These are phyloP conservation scores for Apiotrichum brassicae DNA, from an alignment of 1,284 basidiomycete species.

Conservation along the genomic window DNA sequence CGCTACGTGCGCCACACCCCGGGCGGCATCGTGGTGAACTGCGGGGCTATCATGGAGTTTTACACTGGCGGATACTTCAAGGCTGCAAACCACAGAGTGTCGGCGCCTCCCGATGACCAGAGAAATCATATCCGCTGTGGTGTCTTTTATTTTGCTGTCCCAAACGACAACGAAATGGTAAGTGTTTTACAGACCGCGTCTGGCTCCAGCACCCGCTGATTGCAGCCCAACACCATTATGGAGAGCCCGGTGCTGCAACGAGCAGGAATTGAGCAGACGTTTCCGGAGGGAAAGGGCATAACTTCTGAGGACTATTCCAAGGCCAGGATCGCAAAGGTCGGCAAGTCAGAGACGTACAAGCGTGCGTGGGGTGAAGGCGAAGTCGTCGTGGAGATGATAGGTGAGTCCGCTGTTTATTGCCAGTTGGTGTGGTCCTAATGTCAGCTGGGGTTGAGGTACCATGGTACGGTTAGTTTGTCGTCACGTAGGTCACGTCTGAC, in stretches of 20 bases:
- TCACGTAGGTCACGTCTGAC: too few relatives aligned
- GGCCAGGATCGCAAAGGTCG: conserved; percentile 24
- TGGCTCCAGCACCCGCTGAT: neutral
- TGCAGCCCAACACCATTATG: conserved; percentile 31
- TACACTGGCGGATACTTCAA: conserved; percentile 31
- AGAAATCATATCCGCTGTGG: conserved; percentile 41
- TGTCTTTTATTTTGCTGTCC: conserved; percentile 47
- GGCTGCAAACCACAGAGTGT: conserved; percentile 46
- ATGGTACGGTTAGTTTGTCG: conserved; percentile 12
- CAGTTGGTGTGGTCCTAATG: neutral
- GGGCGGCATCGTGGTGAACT: conserved; percentile 26
- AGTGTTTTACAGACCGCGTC: neutral
- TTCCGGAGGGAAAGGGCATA: conserved; percentile 16
- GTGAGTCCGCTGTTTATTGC: too few relatives aligned
- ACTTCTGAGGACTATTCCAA: conserved; percentile 16
- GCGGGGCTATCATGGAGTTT: conserved; percentile 28
- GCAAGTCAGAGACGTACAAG: conserved; percentile 25
- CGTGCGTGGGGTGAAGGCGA: conserved; percentile 20
- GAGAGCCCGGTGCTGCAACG: conserved; percentile 31
- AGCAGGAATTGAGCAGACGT: conserved; percentile 11
- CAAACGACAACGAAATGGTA: conserved; percentile 42
- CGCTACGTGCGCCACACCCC: conserved; percentile 21
- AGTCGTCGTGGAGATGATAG: conserved; percentile 22
- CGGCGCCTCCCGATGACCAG: conserved; percentile 45
- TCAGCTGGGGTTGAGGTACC: conserved; percentile 19